These are phyloP conservation scores for Kodamaea lidongshanica DNA, from an alignment of 805 yeast species.

Conservation along the genomic window DNA sequence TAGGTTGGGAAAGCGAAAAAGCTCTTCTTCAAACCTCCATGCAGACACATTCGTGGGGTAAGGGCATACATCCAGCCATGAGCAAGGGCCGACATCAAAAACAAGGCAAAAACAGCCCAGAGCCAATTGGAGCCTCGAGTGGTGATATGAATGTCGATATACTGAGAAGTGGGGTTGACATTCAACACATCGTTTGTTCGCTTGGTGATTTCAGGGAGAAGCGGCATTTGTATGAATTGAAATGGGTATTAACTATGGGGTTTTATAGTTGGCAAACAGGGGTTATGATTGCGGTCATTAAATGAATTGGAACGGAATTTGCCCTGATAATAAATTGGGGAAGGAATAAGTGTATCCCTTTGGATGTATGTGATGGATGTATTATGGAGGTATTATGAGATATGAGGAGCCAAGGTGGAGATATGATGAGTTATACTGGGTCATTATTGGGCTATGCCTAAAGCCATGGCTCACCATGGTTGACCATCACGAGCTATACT, in stretches of 20 bases:
- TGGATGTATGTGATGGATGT: no score
- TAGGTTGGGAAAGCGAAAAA: slow-evolving; percentile 39
- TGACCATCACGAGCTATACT: no score
- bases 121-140: slow-evolving; percentile 60
- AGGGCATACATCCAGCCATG: slow-evolving; percentile 21
- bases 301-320: no score
- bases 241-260: background rate
- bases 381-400: no score
- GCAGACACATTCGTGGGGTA: slow-evolving; percentile 13
- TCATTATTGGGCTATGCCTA: no score
- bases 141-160: slow-evolving; percentile 47
- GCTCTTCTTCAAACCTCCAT: slow-evolving; percentile 21
- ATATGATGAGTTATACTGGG: no score
- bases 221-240: background rate
- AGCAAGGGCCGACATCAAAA: slow-evolving; percentile 32
- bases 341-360: no score
- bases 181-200: slow-evolving; percentile 32
- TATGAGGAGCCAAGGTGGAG: no score
- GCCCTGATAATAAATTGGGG: no score
- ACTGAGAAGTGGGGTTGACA: slow-evolving; percentile 35
- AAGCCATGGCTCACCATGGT: no score
- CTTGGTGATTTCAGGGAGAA: slow-evolving; percentile 6
- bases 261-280: no score
- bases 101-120: slow-evolving; percentile 55
- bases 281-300: no score